A percentile compares a stretch with the other conserved stretches of the same genome.
These are phyloP conservation scores for Camellia granthamiana DNA, from an alignment of 148 eudicot species.

Conservation along the genomic window DNA sequence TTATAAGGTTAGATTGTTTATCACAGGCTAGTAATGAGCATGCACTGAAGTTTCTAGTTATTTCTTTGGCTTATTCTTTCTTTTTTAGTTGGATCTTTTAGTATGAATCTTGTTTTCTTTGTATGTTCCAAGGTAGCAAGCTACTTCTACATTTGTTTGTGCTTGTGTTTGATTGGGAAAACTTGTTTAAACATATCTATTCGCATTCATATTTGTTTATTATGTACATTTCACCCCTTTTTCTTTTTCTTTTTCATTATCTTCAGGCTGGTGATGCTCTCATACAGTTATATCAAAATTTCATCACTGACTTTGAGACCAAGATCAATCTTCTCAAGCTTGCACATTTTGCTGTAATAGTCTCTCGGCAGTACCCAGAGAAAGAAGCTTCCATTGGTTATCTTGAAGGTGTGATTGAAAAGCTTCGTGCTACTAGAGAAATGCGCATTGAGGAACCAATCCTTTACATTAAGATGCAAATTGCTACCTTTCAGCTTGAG, in stretches of 20 bases:
- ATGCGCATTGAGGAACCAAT: constrained; percentile 81
- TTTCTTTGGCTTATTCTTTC: background rate
- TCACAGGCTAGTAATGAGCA: background rate
- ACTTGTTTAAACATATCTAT: background rate
- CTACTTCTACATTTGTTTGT: background rate
- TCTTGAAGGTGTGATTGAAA: constrained; percentile 85
- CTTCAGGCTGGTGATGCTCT: constrained; percentile 89
- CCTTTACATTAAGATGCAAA: constrained; percentile 82
- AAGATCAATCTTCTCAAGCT: constrained; percentile 98
- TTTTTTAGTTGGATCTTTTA: background rate
- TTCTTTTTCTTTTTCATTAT: constrained; percentile 7
- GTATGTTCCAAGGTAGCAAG: background rate
- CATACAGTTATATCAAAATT: constrained; percentile 87
- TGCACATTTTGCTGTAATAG: constrained; percentile 92
- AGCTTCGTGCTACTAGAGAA: constrained; percentile 75
- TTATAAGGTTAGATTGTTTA: background rate
- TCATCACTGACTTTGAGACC: constrained; percentile 93
- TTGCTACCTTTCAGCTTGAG: constrained; percentile 72
- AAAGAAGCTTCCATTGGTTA: constrained; percentile 80
- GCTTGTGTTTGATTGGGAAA: background rate
- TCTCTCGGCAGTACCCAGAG: constrained; percentile 78
- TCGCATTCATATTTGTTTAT: background rate
- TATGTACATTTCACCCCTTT: background rate
- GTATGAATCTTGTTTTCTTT: background rate
- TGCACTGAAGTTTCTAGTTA: background rate